phyloP scores from a whole-genome alignment of 148 eudicot species.

The Drosera capensis region DNA sequence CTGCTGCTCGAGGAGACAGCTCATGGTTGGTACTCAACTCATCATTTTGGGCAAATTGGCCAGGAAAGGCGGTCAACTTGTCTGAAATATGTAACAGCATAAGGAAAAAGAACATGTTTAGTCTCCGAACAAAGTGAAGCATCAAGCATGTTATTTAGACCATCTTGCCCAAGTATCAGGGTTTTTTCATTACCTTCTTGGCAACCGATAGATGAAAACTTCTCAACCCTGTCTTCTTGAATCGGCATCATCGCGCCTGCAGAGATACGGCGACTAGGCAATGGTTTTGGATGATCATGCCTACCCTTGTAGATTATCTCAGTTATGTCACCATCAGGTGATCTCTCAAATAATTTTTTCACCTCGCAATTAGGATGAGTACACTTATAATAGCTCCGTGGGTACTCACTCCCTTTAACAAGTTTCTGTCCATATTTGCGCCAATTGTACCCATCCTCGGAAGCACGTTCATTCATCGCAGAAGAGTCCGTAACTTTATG shows the following conservation, averaged over 20 bases:
- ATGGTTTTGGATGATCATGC: conserved; percentile 97
- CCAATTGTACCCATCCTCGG: conserved; percentile 98
- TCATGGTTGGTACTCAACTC: conserved; percentile 43
- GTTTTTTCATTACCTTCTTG: conserved; percentile 47
- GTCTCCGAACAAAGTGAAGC: too few relatives aligned
- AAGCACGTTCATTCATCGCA: conserved; percentile 49
- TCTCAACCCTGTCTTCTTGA: conserved; percentile 60
- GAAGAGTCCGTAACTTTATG: conserved; percentile 32
- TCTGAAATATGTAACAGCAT: too few relatives aligned
- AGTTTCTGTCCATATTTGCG: conserved; percentile 97
- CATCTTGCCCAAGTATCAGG: background rate
- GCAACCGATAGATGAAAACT: conserved; percentile 26
- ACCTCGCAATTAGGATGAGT: conserved; percentile 95
- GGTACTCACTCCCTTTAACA: conserved; percentile 95
- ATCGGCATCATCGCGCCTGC: conserved; percentile 64
- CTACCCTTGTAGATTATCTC: conserved; percentile 89
- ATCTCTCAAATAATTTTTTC: conserved; percentile 84
- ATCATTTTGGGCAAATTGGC: conserved; percentile 23
- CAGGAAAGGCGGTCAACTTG: conserved; percentile 16
- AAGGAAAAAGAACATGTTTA: too few relatives aligned
- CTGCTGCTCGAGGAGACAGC: conserved; percentile 44
- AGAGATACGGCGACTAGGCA: conserved; percentile 65
- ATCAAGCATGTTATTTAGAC: background rate
- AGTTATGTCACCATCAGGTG: conserved; percentile 74
- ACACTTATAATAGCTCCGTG: conserved; percentile 96